These are phyloP conservation scores for Kurtzmaniella cleridarum DNA, from an alignment of 805 yeast genomes.

Conservation along the genomic window DNA sequence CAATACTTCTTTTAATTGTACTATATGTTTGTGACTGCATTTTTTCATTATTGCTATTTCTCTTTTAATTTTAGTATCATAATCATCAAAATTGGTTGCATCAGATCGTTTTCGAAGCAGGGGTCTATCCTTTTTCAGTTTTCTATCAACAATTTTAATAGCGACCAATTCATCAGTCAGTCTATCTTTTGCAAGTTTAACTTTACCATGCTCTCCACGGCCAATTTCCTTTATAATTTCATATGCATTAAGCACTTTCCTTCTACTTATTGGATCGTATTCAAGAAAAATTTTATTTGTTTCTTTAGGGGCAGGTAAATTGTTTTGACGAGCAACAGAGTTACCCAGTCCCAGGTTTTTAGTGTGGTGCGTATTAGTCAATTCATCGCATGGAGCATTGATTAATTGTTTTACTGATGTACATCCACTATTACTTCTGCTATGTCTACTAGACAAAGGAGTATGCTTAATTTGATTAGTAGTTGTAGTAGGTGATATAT, in stretches of 20 bases:
- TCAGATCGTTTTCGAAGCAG: conserved; percentile 23
- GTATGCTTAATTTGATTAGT: too few relatives aligned
- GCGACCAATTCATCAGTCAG: conserved; percentile 71
- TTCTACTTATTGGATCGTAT: conserved; percentile 79
- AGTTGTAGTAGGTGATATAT: too few relatives aligned
- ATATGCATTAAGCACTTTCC: conserved; percentile 81
- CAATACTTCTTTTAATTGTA: conserved; percentile 52
- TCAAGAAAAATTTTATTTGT: conserved; percentile 75
- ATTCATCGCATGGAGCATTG: too few relatives aligned
- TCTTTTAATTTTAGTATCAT: conserved; percentile 32
- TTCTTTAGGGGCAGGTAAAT: conserved; percentile 56
- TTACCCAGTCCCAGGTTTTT: too few relatives aligned
- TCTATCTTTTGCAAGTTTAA: conserved; percentile 78
- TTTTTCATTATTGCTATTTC: conserved; percentile 46
- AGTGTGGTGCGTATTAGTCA: too few relatives aligned
- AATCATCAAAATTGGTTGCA: conserved; percentile 16
- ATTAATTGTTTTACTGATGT: too few relatives aligned
- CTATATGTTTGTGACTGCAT: conserved; percentile 40
- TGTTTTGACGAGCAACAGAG: too few relatives aligned
- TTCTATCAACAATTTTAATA: conserved; percentile 84
- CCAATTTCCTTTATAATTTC: conserved; percentile 87
- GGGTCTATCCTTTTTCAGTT: conserved; percentile 33
- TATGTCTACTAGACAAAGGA: too few relatives aligned
- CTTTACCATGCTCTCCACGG: conserved; percentile 98
- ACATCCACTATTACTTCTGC: too few relatives aligned